Percentiles rank a stretch among this genome's conserved stretches.
phyloP scores from a whole-genome alignment of 352 stramenopile genomes.

The Phytophthora brassicae region DNA sequence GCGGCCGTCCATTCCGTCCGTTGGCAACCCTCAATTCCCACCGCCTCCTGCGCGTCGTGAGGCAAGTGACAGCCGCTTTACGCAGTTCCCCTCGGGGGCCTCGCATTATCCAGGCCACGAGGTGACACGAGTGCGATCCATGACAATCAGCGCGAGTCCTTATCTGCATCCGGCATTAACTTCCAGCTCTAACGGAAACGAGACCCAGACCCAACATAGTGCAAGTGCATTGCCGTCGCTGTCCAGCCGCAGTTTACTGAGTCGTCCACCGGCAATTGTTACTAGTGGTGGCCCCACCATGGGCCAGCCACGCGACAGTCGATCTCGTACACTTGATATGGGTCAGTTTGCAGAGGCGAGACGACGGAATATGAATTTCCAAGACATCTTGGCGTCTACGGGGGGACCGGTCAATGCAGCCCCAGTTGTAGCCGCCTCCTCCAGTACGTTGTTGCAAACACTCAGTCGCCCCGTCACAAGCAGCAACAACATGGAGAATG shows the following conservation, averaged over 20 bases:
- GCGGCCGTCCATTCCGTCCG: slow-evolving; percentile 54
- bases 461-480: slow-evolving; percentile 13
- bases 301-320: slow-evolving; percentile 72
- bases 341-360: slow-evolving; percentile 75
- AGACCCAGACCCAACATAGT: slow-evolving; percentile 24
- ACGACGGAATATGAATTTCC: slow-evolving; percentile 87
- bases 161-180: slow-evolving; percentile 35
- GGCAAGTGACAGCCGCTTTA: slow-evolving; percentile 33
- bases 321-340: slow-evolving; percentile 87
- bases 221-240: slow-evolving; percentile 55
- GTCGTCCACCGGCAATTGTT: slow-evolving; percentile 27
- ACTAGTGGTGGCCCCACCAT: slow-evolving; percentile 47
- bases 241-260: slow-evolving; percentile 48
- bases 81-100: slow-evolving; percentile 15
- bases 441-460: slow-evolving; percentile 13
- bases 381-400: slow-evolving; percentile 81
- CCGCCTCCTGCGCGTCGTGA: slow-evolving; percentile 55
- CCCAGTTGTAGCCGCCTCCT: slow-evolving; percentile 12
- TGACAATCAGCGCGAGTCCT: slow-evolving; percentile 61
- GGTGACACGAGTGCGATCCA: slow-evolving; percentile 48
- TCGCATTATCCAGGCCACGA: slow-evolving; percentile 35
- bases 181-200: slow-evolving; percentile 11
- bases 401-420: slow-evolving; percentile 12
- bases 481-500: slow-evolving; percentile 47
- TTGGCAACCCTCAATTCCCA: slow-evolving; percentile 58